Evolutionary conservation across 2,329 filamentous ascomycete species (phyloP).

Genomic region (Pseudocercospora fijiensis): DNA sequence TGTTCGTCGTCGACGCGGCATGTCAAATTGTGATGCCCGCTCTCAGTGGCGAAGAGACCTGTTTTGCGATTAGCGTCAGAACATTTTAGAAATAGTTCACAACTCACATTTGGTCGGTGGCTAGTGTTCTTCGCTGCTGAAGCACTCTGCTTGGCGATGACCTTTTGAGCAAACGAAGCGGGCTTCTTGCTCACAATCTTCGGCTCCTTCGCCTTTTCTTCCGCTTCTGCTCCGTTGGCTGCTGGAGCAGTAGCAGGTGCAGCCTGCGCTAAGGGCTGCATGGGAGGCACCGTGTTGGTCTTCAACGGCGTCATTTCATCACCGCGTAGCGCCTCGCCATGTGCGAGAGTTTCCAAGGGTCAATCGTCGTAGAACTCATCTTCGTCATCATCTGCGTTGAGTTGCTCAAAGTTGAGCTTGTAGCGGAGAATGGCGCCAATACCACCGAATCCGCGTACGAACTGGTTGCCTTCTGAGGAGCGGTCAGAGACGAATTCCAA

Average conservation of each 20-base stretch:
- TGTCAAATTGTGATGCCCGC: conserved; percentile 24
- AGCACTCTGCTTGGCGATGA: conserved; percentile 22
- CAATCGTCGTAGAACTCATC: conserved; percentile 91
- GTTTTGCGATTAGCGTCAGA: conserved; percentile 14
- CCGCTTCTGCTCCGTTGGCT: conserved; percentile 25
- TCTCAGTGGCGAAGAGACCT: conserved; percentile 34
- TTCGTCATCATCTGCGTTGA: conserved; percentile 76
- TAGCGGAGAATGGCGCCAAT: conserved; percentile 96
- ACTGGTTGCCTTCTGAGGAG: conserved; percentile 98
- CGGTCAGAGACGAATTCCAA: conserved; percentile 97
- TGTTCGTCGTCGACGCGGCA: background rate
- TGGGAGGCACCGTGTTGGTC: conserved; percentile 57
- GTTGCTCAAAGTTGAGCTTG: conserved; percentile 99
- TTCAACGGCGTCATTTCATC: conserved; percentile 51
- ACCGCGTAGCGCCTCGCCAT: conserved; percentile 74
- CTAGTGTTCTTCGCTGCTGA: conserved; percentile 25
- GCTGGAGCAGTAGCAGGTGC: conserved; percentile 34
- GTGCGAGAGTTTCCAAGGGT: conserved; percentile 65
- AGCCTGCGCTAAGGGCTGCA: conserved; percentile 37
- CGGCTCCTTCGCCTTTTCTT: conserved; percentile 13
- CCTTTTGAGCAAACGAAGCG: conserved; percentile 24
- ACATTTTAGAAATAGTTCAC: background rate
- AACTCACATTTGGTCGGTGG: conserved; percentile 31
- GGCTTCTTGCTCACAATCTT: conserved; percentile 10
- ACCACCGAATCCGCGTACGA: conserved; percentile 98